phyloP scores from a whole-genome alignment of 2,329 filamentous ascomycete species.

The Alternaria panax region DNA sequence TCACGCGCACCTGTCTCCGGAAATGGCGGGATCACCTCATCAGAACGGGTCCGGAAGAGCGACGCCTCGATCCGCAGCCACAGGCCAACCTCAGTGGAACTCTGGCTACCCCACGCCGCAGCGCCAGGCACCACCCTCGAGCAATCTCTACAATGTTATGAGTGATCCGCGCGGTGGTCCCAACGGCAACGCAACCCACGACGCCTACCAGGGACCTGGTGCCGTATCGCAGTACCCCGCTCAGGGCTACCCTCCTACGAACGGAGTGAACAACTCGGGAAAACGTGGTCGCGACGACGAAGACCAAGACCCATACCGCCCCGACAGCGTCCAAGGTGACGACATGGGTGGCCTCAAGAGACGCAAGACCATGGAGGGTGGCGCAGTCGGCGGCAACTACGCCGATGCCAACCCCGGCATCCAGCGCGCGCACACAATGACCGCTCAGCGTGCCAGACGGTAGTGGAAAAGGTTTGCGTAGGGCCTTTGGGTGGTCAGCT shows the following conservation, averaged over 20 bases:
- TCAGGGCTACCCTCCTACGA: conserved; percentile 65
- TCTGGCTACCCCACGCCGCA: conserved; percentile 81
- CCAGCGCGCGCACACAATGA: conserved; percentile 43
- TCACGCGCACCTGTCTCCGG: conserved; percentile 77
- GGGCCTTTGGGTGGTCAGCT: conserved; percentile 29
- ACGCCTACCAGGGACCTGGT: conserved; percentile 73
- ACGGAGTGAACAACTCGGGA: conserved; percentile 65
- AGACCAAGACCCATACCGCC: conserved; percentile 70
- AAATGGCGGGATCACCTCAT: conserved; percentile 85
- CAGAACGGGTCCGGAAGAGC: conserved; percentile 83
- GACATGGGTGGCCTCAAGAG: conserved; percentile 75
- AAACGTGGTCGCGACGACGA: conserved; percentile 73
- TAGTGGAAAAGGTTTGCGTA: conserved; percentile 25
- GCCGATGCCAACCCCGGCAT: conserved; percentile 42
- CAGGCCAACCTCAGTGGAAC: conserved; percentile 76
- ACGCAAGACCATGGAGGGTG: conserved; percentile 73
- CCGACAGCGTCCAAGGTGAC: conserved; percentile 62
- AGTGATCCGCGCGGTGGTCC: conserved; percentile 74
- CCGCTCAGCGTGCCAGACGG: conserved; percentile 40
- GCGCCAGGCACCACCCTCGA: conserved; percentile 71
- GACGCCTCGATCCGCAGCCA: conserved; percentile 79
- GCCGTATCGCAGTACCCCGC: conserved; percentile 67
- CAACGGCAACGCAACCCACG: conserved; percentile 70
- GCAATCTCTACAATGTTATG: conserved; percentile 89
- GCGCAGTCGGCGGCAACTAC: conserved; percentile 44